These are phyloP conservation scores for Paramecium sexaurelia DNA, from an alignment of 73 alveolate species.

Conservation along the genomic window DNA sequence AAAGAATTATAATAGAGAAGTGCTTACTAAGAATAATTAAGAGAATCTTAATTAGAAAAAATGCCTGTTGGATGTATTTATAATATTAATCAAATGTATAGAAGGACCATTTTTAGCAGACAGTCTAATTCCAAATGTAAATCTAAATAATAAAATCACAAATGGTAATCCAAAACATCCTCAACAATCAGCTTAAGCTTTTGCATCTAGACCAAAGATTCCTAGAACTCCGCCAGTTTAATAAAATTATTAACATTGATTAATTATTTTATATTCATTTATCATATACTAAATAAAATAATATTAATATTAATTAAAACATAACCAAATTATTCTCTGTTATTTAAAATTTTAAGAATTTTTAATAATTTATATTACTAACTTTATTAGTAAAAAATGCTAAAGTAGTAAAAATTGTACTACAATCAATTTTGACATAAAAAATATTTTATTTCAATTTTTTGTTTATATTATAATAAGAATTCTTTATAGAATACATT, in stretches of 20 bases:
- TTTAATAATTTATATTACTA: too few species aligned
- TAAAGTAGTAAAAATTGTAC: too few species aligned
- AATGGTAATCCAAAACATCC: neutral
- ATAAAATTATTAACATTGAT: slow-evolving; percentile 18
- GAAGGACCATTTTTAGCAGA: slow-evolving; percentile 29
- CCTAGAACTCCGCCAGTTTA: slow-evolving; percentile 39
- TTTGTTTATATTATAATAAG: too few species aligned
- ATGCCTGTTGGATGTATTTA: slow-evolving; percentile 32
- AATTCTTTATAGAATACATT: too few species aligned
- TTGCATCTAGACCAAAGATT: slow-evolving; percentile 22
- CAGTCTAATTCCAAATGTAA: neutral
- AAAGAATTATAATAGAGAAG: slow-evolving; percentile 27
- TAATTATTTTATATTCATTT: neutral
- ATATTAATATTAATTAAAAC: neutral
- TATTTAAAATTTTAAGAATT: too few species aligned
- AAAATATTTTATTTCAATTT: too few species aligned
- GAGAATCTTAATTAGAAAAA: slow-evolving; percentile 14
- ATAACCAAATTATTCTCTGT: neutral
- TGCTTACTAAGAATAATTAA: neutral
- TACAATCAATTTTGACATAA: too few species aligned
- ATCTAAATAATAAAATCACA: neutral
- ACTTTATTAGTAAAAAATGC: too few species aligned
- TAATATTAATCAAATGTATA: neutral
- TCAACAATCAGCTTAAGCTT: neutral
- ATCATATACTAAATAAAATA: neutral